Evolutionary conservation across 148 eudicot genomes (phyloP).

Genomic region (Rhododendron vialii): DNA sequence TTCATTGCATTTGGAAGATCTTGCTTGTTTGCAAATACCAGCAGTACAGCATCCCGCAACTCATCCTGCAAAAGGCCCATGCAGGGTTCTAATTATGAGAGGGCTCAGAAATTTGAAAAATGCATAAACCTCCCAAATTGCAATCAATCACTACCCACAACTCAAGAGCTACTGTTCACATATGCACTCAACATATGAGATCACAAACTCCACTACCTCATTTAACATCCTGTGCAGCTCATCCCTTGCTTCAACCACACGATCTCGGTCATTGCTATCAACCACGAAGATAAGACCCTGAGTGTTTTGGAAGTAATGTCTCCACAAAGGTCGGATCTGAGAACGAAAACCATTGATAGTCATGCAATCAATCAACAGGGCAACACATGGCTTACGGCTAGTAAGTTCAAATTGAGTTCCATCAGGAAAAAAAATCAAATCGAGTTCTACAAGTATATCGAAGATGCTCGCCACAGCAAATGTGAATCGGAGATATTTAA

Average conservation of each 20-base stretch:
- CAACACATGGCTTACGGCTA: neutral
- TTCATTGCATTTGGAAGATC: conserved; percentile 88
- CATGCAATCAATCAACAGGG: neutral
- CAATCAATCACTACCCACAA: neutral
- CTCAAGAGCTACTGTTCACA: neutral
- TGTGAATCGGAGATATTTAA: neutral
- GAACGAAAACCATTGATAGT: neutral
- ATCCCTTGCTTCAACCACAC: conserved; percentile 73
- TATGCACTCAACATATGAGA: neutral
- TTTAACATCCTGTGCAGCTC: conserved; percentile 77
- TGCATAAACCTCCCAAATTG: neutral
- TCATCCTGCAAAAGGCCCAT: conserved; percentile 45
- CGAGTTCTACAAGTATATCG: neutral
- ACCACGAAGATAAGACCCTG: conserved; percentile 73
- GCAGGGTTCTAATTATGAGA: neutral
- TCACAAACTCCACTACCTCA: conserved; percentile 35
- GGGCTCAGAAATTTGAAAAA: neutral
- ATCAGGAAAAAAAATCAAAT: neutral
- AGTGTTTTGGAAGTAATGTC: conserved; percentile 74
- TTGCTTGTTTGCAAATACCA: conserved; percentile 84
- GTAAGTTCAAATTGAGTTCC: neutral
- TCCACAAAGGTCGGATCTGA: conserved; percentile 74
- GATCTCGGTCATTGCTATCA: conserved; percentile 74
- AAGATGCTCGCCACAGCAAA: neutral
- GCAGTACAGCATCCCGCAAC: conserved; percentile 70